phyloP scores from a whole-genome alignment of 495 filamentous ascomycete species.

The Schizothecium vesticola region DNA sequence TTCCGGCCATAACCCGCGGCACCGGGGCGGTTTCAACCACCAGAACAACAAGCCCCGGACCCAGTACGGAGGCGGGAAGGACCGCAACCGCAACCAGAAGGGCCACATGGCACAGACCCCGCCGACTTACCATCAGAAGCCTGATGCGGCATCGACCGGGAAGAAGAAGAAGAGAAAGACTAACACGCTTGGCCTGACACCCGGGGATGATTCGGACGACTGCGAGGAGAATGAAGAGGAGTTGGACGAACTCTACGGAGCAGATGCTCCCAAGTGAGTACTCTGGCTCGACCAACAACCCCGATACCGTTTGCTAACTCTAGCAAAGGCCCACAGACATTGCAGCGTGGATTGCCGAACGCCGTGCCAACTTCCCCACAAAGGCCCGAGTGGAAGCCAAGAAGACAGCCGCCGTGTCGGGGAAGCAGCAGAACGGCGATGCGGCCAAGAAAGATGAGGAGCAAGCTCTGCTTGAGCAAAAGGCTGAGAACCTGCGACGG shows the following conservation, averaged over 20 bases:
- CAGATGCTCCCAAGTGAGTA: slow-evolving; percentile 44
- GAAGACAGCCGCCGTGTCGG: slow-evolving; percentile 31
- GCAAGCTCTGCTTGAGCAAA: slow-evolving; percentile 33
- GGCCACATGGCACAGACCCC: slow-evolving; percentile 31
- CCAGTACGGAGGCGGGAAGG: slow-evolving; percentile 39
- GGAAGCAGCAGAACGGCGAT: slow-evolving; percentile 23
- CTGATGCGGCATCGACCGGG: slow-evolving; percentile 49
- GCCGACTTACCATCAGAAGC: slow-evolving; percentile 54
- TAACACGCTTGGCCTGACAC: slow-evolving; percentile 76
- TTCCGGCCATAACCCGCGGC: slow-evolving; percentile 26
- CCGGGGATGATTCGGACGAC: slow-evolving; percentile 63
- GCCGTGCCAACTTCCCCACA: slow-evolving; percentile 73
- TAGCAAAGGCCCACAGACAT: slow-evolving; percentile 56
- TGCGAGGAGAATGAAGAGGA: slow-evolving; percentile 71
- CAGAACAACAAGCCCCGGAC: slow-evolving; percentile 26
- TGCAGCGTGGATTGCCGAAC: slow-evolving; percentile 72
- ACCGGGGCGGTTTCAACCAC: slow-evolving; percentile 36
- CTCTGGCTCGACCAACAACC: slow-evolving; percentile 26
- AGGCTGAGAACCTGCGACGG: slow-evolving; percentile 46
- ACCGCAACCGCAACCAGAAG: slow-evolving; percentile 36
- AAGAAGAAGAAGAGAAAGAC: slow-evolving; percentile 76
- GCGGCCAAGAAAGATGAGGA: slow-evolving; percentile 22
- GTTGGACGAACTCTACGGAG: slow-evolving; percentile 55
- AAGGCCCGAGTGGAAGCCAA: slow-evolving; percentile 52
- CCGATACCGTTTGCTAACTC: slow-evolving; percentile 6